Evolutionary conservation across 441 rosid genomes (phyloP).

Genomic region (Gossypium gossypioides): DNA sequence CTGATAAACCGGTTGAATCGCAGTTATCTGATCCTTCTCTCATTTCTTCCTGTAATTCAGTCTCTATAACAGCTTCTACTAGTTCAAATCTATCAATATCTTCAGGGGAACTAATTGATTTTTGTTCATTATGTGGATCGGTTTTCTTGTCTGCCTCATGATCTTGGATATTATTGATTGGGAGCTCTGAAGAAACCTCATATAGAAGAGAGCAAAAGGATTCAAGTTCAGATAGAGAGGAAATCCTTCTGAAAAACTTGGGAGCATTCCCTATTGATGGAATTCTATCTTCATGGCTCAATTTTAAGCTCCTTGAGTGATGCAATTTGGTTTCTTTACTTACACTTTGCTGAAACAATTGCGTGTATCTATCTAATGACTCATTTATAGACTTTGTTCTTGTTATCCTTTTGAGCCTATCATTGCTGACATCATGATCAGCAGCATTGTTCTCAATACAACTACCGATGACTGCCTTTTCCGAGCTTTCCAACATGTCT

Average conservation of each 20-base stretch:
- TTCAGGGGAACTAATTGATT: slow-evolving; percentile 10
- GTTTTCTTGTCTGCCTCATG: neutral
- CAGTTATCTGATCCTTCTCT: slow-evolving; percentile 8
- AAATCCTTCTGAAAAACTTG: slow-evolving; percentile 53
- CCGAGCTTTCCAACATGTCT: slow-evolving; percentile 6
- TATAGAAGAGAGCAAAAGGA: slow-evolving; percentile 38
- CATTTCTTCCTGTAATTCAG: slow-evolving; percentile 10
- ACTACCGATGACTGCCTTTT: neutral
- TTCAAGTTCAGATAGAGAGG: slow-evolving; percentile 68
- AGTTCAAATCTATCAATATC: slow-evolving; percentile 19
- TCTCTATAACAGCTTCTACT: slow-evolving; percentile 18
- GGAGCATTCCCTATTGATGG: slow-evolving; percentile 20
- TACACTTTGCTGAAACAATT: slow-evolving; percentile 37
- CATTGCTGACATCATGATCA: slow-evolving; percentile 14
- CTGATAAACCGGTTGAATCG: neutral
- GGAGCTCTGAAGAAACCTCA: slow-evolving; percentile 28
- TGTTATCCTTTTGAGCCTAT: slow-evolving; percentile 11
- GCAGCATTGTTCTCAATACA: slow-evolving; percentile 14
- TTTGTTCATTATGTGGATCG: slow-evolving; percentile 2
- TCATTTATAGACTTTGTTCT: slow-evolving; percentile 45
- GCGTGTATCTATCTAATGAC: slow-evolving; percentile 50
- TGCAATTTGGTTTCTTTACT: slow-evolving; percentile 30
- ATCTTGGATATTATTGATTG: slow-evolving; percentile 8
- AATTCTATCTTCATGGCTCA: slow-evolving; percentile 38
- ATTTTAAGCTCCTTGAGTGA: slow-evolving; percentile 53